Base-by-base conservation (phyloP, 2,329 filamentous ascomycete genomes). In the Cladosporium oxysporum region DNA sequence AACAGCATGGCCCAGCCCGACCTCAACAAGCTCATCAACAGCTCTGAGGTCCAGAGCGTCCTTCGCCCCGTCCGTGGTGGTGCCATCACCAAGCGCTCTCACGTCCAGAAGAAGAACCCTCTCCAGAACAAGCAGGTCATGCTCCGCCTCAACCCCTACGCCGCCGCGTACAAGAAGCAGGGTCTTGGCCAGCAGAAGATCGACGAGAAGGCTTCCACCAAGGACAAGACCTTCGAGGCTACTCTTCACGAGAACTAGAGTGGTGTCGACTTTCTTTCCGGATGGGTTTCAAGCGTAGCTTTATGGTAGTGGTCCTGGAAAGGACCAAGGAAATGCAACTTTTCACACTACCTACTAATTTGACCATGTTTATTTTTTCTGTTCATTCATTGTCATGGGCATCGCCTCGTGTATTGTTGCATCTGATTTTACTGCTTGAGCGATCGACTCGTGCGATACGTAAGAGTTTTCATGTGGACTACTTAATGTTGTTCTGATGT, bases 41-140 rank as follows among this genome's bases (percentile, higher is more conserved):
- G 91, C 79, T 93, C 92, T 78, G 95, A 99, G 86, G 91, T 98
- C 82, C 95, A 99, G 90, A 91, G 90, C 83, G 94, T 97, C 67
- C 89, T 99, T 78, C 90, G 91, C 76, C 92, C 90, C 69, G 92
- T 93, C 82, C 95, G 93, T 87, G 95, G 95, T 76, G 88, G 90
- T 75, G 88, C 92, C 79, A 84, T 89, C 79, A 96, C 93, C 83
- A 97, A 97, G 89, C 92, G 95, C 79, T 84, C 86, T 74, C 84
- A 87, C 78, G 92, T 97, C 74, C 94, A 97, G 89, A 99, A 99
- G 93, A 98, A 98, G 93, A 99, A 99, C 89, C 95, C 95, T 78
- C 93, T 99, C 75, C 87, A 87, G 84, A 99, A 99, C 91, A 96
- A 93, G 89, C 95, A 98, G 88, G 91, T 99, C 74, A 88, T 97